These are phyloP conservation scores for Aspergillus fructus DNA, from an alignment of 2,329 filamentous ascomycete species.

Conservation along the genomic window DNA sequence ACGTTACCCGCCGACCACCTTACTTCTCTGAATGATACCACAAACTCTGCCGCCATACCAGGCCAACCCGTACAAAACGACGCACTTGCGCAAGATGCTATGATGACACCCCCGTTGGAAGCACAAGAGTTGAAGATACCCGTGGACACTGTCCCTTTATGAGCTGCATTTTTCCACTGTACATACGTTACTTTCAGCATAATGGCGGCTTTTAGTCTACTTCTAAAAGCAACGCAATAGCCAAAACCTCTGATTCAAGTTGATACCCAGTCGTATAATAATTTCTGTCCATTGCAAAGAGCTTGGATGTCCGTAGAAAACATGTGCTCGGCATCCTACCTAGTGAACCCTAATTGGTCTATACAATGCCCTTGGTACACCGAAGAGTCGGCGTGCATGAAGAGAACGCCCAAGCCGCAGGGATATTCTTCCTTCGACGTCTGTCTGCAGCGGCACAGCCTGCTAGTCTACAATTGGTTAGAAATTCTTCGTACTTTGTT, in stretches of 20 bases:
- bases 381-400: too few species aligned
- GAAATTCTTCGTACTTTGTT: too few species aligned
- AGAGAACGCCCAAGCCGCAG: neutral
- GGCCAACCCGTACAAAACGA: neutral
- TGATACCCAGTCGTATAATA: too few species aligned
- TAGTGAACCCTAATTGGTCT: too few species aligned
- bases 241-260: too few species aligned
- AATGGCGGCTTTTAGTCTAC: neutral
- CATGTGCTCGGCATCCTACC: too few species aligned
- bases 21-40: conserved; percentile 12
- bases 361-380: too few species aligned
- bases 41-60: neutral
- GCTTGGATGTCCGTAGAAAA: too few species aligned
- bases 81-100: conserved; percentile 7
- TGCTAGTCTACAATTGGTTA: too few species aligned
- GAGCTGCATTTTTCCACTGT: conserved; percentile 1
- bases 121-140: conserved; percentile 24
- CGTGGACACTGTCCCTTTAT: conserved; percentile 10
- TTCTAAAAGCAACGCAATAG: neutral
- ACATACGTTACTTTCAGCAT: neutral
- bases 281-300: too few species aligned
- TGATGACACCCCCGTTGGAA: conserved; percentile 35
- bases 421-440: neutral
- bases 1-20: conserved; percentile 29
- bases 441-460: neutral